A percentile compares a stretch with the other conserved stretches of the same genome.
Conservation (phyloP, 1,284 basidiomycete genomes). For the Cronartium quercuum region DNA sequence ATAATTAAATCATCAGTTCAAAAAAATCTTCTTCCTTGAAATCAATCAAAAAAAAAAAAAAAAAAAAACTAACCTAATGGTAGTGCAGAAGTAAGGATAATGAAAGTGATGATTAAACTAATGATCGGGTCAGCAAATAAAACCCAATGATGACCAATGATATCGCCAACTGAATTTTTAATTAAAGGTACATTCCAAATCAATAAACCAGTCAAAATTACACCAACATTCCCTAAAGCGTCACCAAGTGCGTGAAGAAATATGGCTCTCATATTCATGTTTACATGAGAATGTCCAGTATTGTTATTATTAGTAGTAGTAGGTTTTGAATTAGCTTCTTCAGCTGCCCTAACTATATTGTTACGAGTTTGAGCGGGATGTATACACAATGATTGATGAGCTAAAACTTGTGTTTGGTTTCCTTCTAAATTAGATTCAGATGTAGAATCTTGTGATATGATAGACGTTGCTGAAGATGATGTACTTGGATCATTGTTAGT, state of each 20-base stretch:
- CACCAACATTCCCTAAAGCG: constrained; percentile 94
- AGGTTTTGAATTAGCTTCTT: constrained; percentile 40
- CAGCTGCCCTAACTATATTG: constrained; percentile 20
- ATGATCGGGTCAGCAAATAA: constrained; percentile 91
- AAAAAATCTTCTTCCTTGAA: too few relatives aligned
- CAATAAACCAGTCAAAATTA: constrained; percentile 86
- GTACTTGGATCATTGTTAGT: not conserved
- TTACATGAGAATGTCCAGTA: constrained; percentile 54
- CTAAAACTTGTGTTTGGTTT: not conserved
- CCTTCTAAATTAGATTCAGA: not conserved
- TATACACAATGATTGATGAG: not conserved
- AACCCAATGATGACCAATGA: constrained; percentile 50
- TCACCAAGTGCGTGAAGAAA: constrained; percentile 93
- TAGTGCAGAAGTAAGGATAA: constrained; percentile 92
- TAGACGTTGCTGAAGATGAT: constrained; percentile 12
- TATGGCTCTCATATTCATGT: constrained; percentile 97
- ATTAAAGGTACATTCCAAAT: constrained; percentile 62
- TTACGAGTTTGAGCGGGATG: constrained; percentile 34
- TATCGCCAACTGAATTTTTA: not conserved
- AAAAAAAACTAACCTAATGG: constrained; percentile 67
- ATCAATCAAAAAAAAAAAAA: not conserved
- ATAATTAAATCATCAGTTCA: constrained; percentile 13
- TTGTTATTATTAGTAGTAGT: not conserved
- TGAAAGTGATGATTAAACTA: constrained; percentile 86
- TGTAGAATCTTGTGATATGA: not conserved